These are phyloP conservation scores for Fusarium sp. DNA, from an alignment of 2,329 filamentous ascomycete species.

Conservation along the genomic window DNA sequence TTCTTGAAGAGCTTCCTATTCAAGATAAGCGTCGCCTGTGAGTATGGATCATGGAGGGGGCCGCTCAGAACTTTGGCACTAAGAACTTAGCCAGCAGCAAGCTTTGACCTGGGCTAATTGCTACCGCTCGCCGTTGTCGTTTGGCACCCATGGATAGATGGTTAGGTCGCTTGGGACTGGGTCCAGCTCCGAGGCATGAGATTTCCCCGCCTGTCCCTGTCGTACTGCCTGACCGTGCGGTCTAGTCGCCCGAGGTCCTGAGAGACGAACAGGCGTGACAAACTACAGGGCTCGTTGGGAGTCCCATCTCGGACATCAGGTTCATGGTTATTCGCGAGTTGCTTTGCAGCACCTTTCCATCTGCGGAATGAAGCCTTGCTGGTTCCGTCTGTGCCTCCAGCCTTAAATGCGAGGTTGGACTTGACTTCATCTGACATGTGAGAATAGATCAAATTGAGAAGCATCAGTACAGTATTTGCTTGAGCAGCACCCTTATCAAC, in stretches of 20 bases:
- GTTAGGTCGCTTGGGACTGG: not conserved
- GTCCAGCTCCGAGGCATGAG: constrained; percentile 23
- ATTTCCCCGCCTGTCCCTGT: constrained; percentile 41
- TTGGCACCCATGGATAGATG: constrained; percentile 21
- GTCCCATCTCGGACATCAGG: constrained; percentile 44
- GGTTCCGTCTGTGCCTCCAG: constrained; percentile 43
- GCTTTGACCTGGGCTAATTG: constrained; percentile 21
- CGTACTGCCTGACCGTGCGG: constrained; percentile 30
- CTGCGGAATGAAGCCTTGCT: constrained; percentile 45
- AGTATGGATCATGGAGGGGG: constrained; percentile 6
- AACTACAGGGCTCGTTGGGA: constrained; percentile 26
- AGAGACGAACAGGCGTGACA: constrained; percentile 9
- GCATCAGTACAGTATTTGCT: not conserved
- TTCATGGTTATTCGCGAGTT: constrained; percentile 44
- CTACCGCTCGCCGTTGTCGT: constrained; percentile 22
- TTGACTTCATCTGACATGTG: constrained; percentile 35
- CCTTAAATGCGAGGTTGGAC: constrained; percentile 46
- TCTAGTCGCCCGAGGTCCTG: constrained; percentile 12
- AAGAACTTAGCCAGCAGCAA: constrained; percentile 4
- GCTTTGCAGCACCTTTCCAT: constrained; percentile 41
- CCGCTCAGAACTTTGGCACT: constrained; percentile 29
- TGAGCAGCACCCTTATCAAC: not conserved
- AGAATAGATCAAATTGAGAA: constrained; percentile 29
- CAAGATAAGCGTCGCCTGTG: constrained; percentile 28
- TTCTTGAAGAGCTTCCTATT: constrained; percentile 43